A percentile compares a stretch with the other conserved stretches of the same genome.
Evolutionary conservation across 2,329 filamentous ascomycete species (phyloP).

Genomic region (Coniochaeta prunicola): DNA sequence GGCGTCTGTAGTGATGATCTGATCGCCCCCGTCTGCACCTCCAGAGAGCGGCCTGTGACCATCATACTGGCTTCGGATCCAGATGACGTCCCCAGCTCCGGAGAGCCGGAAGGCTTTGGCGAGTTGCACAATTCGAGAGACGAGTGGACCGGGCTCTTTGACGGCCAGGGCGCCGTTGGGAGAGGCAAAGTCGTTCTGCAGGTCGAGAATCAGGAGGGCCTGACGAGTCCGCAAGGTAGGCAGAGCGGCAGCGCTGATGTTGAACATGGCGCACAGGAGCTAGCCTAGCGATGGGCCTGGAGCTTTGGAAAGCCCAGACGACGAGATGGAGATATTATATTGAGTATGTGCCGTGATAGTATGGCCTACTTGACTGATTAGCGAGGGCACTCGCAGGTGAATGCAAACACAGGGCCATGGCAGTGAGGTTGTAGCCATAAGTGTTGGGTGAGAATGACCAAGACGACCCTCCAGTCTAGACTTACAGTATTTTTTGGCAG

Average conservation of each 20-base stretch:
- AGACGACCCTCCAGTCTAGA: neutral
- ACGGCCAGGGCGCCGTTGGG: constrained; percentile 62
- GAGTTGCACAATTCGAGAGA: constrained; percentile 59
- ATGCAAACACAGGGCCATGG: neutral
- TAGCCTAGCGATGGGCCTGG: constrained; percentile 8
- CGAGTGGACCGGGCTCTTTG: constrained; percentile 53
- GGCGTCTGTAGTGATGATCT: constrained; percentile 37
- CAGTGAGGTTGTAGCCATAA: neutral
- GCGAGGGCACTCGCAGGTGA: neutral
- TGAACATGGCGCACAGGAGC: constrained; percentile 34
- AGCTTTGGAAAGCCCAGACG: neutral
- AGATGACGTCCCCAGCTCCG: constrained; percentile 67
- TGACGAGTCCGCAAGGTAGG: constrained; percentile 52
- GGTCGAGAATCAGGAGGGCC: constrained; percentile 75
- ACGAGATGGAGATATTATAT: neutral
- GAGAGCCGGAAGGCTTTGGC: constrained; percentile 65
- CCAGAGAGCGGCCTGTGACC: constrained; percentile 39
- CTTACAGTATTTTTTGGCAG: neutral
- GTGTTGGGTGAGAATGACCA: neutral
- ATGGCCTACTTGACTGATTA: neutral
- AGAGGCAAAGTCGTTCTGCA: constrained; percentile 84
- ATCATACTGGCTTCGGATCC: constrained; percentile 73
- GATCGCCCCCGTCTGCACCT: constrained; percentile 36
- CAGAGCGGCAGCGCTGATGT: constrained; percentile 47
- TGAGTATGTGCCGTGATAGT: neutral